phyloP scores from a whole-genome alignment of 345 rosid genomes.

The Corchorus olitorius region DNA sequence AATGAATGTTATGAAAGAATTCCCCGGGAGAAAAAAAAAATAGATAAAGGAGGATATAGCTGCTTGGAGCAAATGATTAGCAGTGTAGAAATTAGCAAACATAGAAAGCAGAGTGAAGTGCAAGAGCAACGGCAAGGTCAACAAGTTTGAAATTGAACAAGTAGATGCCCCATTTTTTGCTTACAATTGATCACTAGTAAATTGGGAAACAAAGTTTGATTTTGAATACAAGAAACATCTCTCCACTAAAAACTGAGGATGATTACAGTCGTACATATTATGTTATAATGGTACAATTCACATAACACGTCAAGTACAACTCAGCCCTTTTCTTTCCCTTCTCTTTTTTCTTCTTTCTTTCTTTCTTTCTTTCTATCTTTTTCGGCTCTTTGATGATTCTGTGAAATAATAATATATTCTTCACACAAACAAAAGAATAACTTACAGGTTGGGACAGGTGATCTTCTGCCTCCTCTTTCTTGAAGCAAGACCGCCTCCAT shows the following conservation, averaged over 20 bases:
- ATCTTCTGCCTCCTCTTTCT: constrained; percentile 54
- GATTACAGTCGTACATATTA: constrained; percentile 33
- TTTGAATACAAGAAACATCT: constrained; percentile 42
- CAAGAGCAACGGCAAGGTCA: no score
- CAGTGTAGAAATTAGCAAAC: background rate
- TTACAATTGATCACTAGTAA: background rate
- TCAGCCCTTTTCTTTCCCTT: constrained; percentile 17
- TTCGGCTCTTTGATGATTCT: constrained; percentile 4
- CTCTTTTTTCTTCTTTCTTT: background rate
- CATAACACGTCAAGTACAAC: constrained; percentile 13
- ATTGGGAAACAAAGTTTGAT: background rate
- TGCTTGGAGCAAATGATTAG: background rate
- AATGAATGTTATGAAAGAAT: background rate
- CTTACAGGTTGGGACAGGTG: constrained; percentile 39
- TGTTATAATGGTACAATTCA: constrained; percentile 29
- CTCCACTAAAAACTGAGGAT: constrained; percentile 56
- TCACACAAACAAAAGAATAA: constrained; percentile 41
- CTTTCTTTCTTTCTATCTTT: background rate
- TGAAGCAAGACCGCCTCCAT: constrained; percentile 29
- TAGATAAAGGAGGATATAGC: no score
- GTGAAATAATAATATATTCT: constrained; percentile 8
- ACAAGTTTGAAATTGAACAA: background rate
- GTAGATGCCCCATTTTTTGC: background rate
- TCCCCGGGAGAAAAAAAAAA: background rate
- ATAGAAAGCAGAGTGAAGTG: background rate